A percentile compares a stretch with the other conserved stretches of the same genome.
These are phyloP conservation scores for Coemansia pectinata DNA, from an alignment of 192 early-diverging fungal species.

Conservation along the genomic window DNA sequence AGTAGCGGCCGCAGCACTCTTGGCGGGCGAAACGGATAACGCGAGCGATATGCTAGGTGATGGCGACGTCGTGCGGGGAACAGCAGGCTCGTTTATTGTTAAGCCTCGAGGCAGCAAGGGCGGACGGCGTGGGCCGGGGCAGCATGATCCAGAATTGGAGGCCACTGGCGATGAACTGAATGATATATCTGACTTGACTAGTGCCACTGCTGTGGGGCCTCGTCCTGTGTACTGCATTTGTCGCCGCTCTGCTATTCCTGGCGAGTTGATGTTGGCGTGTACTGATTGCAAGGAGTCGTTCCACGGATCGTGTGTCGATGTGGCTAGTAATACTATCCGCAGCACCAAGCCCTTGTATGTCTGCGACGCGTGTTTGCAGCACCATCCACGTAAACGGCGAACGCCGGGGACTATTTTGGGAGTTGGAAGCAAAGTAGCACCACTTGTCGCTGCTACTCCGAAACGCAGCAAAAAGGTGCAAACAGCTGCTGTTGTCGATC, in stretches of 20 bases:
- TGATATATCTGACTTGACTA: constrained; percentile 1
- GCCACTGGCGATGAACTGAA: neutral
- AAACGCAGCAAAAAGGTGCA: constrained; percentile 4
- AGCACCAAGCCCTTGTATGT: constrained; percentile 9
- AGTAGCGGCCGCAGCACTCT: neutral
- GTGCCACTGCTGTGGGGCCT: constrained; percentile 12
- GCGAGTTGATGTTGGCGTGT: constrained; percentile 30
- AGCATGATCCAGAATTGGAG: neutral
- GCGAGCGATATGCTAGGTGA: neutral
- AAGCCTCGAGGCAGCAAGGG: constrained; percentile 7
- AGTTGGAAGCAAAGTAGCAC: constrained; percentile 8
- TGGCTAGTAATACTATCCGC: constrained; percentile 7
- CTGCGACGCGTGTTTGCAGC: constrained; percentile 23
- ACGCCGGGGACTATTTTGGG: constrained; percentile 32
- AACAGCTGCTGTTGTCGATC: constrained; percentile 3
- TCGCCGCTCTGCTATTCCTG: neutral
- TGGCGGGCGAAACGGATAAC: neutral
- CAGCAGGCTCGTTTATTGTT: neutral
- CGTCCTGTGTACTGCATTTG: constrained; percentile 26
- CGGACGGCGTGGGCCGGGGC: neutral
- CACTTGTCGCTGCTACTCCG: neutral
- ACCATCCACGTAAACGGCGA: constrained; percentile 20
- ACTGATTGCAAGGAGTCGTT: constrained; percentile 35
- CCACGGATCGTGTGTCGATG: constrained; percentile 40
- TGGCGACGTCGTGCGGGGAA: neutral